Conservation (phyloP, 108 stramenopile species). For the Cyclotella baltica region DNA sequence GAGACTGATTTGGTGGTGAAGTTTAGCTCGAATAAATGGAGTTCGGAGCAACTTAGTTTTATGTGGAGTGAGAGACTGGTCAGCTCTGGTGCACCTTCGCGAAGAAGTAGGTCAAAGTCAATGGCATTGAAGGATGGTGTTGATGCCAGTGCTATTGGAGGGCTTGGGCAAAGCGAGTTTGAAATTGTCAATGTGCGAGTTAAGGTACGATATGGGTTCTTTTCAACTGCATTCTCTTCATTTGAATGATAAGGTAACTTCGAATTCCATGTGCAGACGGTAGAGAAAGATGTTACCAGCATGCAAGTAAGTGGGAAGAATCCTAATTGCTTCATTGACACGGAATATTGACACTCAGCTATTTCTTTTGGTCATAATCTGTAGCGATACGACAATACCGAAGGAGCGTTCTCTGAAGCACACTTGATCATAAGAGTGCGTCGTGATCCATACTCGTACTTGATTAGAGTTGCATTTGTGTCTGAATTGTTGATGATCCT, state of each 20-base stretch:
- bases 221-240: too few species aligned
- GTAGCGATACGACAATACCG: constrained; percentile 42
- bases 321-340: too few species aligned
- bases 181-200: constrained; percentile 43
- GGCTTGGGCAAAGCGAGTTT: constrained; percentile 42
- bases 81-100: neutral
- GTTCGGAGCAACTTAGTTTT: constrained; percentile 40
- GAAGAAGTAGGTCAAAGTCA: constrained; percentile 4
- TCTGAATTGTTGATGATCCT: constrained; percentile 47
- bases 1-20: constrained; percentile 49
- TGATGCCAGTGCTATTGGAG: constrained; percentile 38
- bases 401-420: constrained; percentile 43
- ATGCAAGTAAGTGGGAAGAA: constrained; percentile 15
- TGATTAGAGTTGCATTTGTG: constrained; percentile 38
- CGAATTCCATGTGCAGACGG: neutral
- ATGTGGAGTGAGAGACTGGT: constrained; percentile 36
- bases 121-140: constrained; percentile 27
- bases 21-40: constrained; percentile 50
- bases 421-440: constrained; percentile 39
- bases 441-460: constrained; percentile 52
- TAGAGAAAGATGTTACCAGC: constrained; percentile 36
- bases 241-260: neutral
- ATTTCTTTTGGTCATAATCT: too few species aligned
- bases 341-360: too few species aligned
- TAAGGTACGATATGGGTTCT: neutral